Percentiles rank a stretch among this genome's conserved stretches.
Evolutionary conservation across 768 basidiomycete species (phyloP).

Genomic region (Guyanaporus albipodus): DNA sequence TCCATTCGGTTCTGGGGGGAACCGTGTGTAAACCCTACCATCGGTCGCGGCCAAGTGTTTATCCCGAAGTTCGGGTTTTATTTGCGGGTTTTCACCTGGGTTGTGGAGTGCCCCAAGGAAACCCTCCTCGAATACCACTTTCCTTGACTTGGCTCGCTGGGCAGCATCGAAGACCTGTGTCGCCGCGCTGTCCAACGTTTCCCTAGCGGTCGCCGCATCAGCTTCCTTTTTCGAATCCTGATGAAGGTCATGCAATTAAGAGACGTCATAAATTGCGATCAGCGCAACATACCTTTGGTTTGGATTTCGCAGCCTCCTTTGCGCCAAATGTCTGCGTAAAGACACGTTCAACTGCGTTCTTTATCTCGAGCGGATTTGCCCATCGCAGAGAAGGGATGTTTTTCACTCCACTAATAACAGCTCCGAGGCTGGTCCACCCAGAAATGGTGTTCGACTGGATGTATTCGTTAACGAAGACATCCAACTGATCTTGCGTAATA

Average conservation of each 20-base stretch:
- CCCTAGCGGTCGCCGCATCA: slow-evolving; percentile 11
- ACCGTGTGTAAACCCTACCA: slow-evolving; percentile 88
- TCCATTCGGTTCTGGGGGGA: slow-evolving; percentile 98
- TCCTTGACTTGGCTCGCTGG: slow-evolving; percentile 37
- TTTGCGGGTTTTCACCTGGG: slow-evolving; percentile 91
- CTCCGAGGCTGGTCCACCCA: slow-evolving; percentile 76
- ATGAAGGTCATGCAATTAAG: not conserved
- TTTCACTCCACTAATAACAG: slow-evolving; percentile 62
- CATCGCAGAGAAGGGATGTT: slow-evolving; percentile 63
- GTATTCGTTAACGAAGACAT: slow-evolving; percentile 51
- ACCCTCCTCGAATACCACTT: slow-evolving; percentile 87
- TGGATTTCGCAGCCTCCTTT: slow-evolving; percentile 63
- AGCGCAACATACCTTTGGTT: slow-evolving; percentile 50
- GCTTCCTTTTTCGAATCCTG: slow-evolving; percentile 51
- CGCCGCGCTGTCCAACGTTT: slow-evolving; percentile 20
- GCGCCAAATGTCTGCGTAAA: slow-evolving; percentile 69
- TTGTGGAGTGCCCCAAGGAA: slow-evolving; percentile 91
- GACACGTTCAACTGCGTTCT: slow-evolving; percentile 70
- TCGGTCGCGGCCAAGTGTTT: slow-evolving; percentile 77
- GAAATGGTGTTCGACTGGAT: slow-evolving; percentile 49
- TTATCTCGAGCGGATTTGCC: slow-evolving; percentile 81
- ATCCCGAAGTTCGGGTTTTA: slow-evolving; percentile 70
- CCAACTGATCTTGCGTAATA: slow-evolving; percentile 65
- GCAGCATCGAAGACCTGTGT: slow-evolving; percentile 33
- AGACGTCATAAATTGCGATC: not conserved